Base-by-base conservation (phyloP, 108 stramenopile species). In the Thalassiosira profunda region DNA sequence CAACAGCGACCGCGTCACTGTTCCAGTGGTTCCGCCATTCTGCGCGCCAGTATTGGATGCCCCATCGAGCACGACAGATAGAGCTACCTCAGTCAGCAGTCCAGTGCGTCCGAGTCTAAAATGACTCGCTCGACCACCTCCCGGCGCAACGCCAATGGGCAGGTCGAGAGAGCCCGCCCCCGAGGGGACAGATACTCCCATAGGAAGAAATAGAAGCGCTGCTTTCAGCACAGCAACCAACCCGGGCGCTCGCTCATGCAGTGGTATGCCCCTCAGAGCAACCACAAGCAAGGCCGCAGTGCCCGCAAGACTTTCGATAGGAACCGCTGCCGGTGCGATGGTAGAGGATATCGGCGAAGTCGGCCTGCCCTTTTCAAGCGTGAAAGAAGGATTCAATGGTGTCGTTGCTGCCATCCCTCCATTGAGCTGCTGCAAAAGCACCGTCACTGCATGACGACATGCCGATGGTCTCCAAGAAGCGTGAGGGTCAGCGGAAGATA, bases 21-120 rank as follows among this genome's bases (percentile, higher is more conserved):
- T 34, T 10, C 60, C 59, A 21, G 58, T 75, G 46, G n/a, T 24
- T 11, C 26, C 46, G 56, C 57, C 43, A 38, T 43, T 62, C 21
- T 46, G 36, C 7, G 6, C 63, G 40, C 71, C 70, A 12, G 30
- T 36, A 60, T 46, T 63, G 11, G 51, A 38, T 30, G 43, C 81
- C 21, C 87, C 88, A 66, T 93, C 91, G 36, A 90, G 55, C 63
- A 93, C 80, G 20, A 93, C 77, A 15, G 63, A 60, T 31, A 93
- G 55, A 3, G 87, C 87, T 20, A 87, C 52, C 61, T 93, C 92
- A 0, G 79, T 59, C 55, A 84, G 59, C 11, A 89, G 65, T 1
- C 82, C 86, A 11, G 72, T 64, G 14, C 86, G 70, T 24, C 80
- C 63, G 18, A 87, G 92, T 25, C 65, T 53, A 25, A 84, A 82